Percentiles rank a stretch among this genome's conserved stretches.
Conservation (phyloP, 2,329 filamentous ascomycete species). For the Ascochyta clinopodiicola region DNA sequence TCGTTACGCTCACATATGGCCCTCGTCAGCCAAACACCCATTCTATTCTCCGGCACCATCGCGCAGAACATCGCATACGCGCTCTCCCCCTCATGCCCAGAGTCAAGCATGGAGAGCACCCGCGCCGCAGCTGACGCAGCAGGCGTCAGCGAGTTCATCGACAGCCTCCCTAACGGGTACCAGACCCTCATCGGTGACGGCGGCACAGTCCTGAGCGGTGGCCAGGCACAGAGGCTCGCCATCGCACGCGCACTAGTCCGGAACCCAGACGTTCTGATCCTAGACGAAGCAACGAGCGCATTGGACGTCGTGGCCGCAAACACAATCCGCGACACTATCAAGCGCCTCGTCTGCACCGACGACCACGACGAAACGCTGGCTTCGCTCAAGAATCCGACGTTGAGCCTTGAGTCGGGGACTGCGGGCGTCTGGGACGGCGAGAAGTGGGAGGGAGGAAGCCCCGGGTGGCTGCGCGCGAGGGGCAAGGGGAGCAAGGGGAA, state of each 20-base stretch:
- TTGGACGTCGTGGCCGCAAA: conserved; percentile 74
- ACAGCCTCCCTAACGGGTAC: conserved; percentile 73
- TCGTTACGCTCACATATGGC: conserved; percentile 68
- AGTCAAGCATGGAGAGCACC: conserved; percentile 56
- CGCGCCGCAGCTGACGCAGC: conserved; percentile 60
- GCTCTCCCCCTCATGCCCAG: conserved; percentile 61
- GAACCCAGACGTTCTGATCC: conserved; percentile 72
- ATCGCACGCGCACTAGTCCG: conserved; percentile 81
- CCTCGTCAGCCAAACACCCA: conserved; percentile 73
- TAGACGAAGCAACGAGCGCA: conserved; percentile 87
- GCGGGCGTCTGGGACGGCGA: conserved; percentile 23
- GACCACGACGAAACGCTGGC: not conserved
- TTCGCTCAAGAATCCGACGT: not conserved
- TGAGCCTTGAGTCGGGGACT: not conserved
- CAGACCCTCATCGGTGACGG: conserved; percentile 78
- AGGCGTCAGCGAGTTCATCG: conserved; percentile 78
- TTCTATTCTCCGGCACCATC: conserved; percentile 79
- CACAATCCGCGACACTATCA: conserved; percentile 68
- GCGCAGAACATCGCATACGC: conserved; percentile 85
- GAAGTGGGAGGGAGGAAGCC: conserved; percentile 16
- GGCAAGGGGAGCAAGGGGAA: conserved; percentile 13
- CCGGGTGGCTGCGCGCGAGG: conserved; percentile 3
- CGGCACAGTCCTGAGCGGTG: conserved; percentile 75
- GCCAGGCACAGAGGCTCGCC: conserved; percentile 80
- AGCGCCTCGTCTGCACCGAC: conserved; percentile 53